Evolutionary conservation across 2,329 filamentous ascomycete species (phyloP).

Genomic region (Fusarium beomiforme): DNA sequence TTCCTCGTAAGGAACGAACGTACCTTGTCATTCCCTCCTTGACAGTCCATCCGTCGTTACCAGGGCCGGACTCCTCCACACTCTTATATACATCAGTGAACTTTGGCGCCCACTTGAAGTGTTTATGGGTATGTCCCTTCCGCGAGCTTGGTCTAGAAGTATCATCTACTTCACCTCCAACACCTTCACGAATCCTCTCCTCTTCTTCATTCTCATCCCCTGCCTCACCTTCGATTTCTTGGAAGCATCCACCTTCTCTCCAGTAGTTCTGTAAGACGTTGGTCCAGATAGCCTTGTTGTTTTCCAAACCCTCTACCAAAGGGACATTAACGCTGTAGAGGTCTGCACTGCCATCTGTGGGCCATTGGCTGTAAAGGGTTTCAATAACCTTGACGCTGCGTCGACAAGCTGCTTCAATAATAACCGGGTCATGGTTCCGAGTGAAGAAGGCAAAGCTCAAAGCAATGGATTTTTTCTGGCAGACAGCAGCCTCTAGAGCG

Average conservation of each 20-base stretch:
- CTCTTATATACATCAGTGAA: conserved; percentile 89
- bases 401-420: conserved; percentile 80
- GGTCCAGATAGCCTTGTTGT: conserved; percentile 81
- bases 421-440: conserved; percentile 80
- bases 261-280: conserved; percentile 92
- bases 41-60: conserved; percentile 94
- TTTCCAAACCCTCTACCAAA: conserved; percentile 78
- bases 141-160: conserved; percentile 40
- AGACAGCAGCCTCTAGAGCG: conserved; percentile 80
- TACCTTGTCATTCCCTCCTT: conserved; percentile 88
- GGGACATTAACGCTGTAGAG: conserved; percentile 95
- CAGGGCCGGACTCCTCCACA: conserved; percentile 80
- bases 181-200: conserved; percentile 74
- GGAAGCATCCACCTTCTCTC: conserved; percentile 85
- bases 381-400: conserved; percentile 83
- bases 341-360: conserved; percentile 71
- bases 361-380: conserved; percentile 80
- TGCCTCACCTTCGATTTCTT: conserved; percentile 75
- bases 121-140: conserved; percentile 75
- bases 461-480: conserved; percentile 77
- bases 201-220: conserved; percentile 77
- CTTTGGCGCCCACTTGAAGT: conserved; percentile 94
- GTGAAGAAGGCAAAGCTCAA: conserved; percentile 92
- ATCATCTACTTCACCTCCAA: conserved; percentile 59
- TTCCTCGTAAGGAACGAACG: conserved; percentile 37